These are phyloP conservation scores for Corchorus olitorius DNA, from an alignment of 345 rosid genomes.

Conservation along the genomic window DNA sequence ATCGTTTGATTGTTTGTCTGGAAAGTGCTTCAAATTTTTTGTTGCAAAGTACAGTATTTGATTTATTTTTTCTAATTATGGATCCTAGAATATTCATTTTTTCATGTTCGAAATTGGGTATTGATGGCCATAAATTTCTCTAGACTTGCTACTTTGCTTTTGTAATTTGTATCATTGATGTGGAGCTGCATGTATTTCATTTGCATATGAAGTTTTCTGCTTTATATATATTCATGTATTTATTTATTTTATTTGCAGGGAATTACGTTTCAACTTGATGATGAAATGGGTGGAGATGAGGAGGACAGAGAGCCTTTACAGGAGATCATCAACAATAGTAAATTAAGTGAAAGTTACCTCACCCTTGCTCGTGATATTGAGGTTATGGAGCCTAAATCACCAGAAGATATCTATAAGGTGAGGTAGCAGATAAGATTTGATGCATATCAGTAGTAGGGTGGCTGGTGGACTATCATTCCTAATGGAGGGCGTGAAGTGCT, in stretches of 20 bases:
- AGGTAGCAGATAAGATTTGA: background rate
- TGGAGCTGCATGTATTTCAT: background rate
- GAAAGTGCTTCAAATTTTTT: background rate
- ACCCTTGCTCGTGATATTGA: conserved; percentile 97
- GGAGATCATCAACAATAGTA: conserved; percentile 77
- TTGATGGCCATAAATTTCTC: background rate
- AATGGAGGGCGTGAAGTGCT: background rate
- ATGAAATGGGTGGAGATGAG: conserved; percentile 61
- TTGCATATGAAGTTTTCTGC: background rate
- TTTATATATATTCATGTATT: conserved; percentile 11
- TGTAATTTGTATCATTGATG: background rate
- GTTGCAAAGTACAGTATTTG: background rate
- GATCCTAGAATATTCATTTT: background rate
- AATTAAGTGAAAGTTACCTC: conserved; percentile 89
- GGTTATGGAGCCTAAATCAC: conserved; percentile 98
- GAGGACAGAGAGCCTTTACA: conserved; percentile 67
- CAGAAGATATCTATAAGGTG: conserved; percentile 97
- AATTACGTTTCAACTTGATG: conserved; percentile 66
- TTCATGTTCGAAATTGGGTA: background rate
- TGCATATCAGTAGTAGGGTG: background rate
- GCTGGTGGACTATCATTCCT: background rate
- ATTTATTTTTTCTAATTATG: conserved; percentile 1
- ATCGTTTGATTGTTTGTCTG: background rate
- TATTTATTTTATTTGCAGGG: conserved; percentile 50
- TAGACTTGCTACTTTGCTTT: background rate